These are phyloP conservation scores for Areca catechu DNA, from an alignment of 176 grass and related monocot genomes.

Conservation along the genomic window DNA sequence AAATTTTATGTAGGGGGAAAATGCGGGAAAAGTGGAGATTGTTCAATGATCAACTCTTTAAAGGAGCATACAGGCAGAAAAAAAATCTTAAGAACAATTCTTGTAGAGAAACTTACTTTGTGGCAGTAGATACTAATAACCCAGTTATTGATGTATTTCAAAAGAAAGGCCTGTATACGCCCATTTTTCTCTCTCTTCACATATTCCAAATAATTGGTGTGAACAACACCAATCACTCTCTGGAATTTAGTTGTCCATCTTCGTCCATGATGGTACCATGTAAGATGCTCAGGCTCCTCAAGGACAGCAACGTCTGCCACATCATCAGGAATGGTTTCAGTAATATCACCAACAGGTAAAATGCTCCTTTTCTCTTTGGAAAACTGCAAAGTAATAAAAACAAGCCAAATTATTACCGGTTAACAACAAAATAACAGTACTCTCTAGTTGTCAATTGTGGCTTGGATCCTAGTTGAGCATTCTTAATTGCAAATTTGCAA, in stretches of 20 bases:
- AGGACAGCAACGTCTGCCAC: slow-evolving; percentile 82
- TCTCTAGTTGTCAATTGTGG: too few relatives aligned
- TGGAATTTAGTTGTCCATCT: slow-evolving; percentile 92
- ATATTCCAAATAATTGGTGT: slow-evolving; percentile 91
- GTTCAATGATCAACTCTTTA: too few relatives aligned
- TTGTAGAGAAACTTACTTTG: slow-evolving; percentile 49
- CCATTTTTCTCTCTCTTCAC: slow-evolving; percentile 97
- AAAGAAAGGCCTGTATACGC: slow-evolving; percentile 69
- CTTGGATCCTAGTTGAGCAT: too few relatives aligned
- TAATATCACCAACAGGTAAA: slow-evolving; percentile 92
- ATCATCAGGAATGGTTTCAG: slow-evolving; percentile 69
- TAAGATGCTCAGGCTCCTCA: slow-evolving; percentile 98
- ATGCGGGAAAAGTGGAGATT: too few relatives aligned
- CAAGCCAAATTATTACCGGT: too few relatives aligned
- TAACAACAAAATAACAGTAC: too few relatives aligned
- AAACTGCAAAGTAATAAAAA: slow-evolving; percentile 37
- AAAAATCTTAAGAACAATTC: background rate
- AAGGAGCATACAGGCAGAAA: too few relatives aligned
- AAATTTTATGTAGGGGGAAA: too few relatives aligned
- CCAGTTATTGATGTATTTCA: slow-evolving; percentile 90
- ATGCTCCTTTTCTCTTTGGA: slow-evolving; percentile 92
- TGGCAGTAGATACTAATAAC: slow-evolving; percentile 91
- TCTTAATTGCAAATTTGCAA: too few relatives aligned
- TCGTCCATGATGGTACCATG: slow-evolving; percentile 95
- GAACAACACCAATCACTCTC: slow-evolving; percentile 85